Evolutionary conservation across 2,329 filamentous ascomycete genomes (phyloP).

Genomic region (Fusarium vanettenii): DNA sequence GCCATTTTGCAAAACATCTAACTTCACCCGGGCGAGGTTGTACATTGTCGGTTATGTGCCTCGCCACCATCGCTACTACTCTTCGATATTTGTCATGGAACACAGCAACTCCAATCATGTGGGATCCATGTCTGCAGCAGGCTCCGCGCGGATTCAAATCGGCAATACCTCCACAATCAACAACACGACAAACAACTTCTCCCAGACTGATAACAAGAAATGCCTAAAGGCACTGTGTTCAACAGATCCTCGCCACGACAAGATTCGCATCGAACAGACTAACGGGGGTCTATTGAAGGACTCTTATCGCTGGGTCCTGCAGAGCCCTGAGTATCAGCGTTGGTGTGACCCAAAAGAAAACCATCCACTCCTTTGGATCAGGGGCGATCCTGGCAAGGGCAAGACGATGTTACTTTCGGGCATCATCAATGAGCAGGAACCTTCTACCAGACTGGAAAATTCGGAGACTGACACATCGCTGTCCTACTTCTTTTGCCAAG

Average conservation of each 20-base stretch:
- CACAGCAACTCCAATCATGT: background rate
- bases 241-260: background rate
- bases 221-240: background rate
- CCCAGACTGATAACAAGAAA: background rate
- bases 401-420: conserved; percentile 51
- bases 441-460: background rate
- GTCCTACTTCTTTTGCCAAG: conserved; percentile 55
- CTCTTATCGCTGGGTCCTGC: conserved; percentile 48
- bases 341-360: conserved; percentile 36
- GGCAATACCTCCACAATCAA: background rate
- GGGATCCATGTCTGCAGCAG: background rate
- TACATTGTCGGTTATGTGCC: fast-evolving
- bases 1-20: background rate
- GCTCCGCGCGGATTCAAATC: background rate
- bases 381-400: conserved; percentile 50
- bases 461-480: fast-evolving
- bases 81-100: background rate
- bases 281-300: conserved; percentile 33
- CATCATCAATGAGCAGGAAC: conserved; percentile 37
- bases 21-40: background rate
- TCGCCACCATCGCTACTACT: fast-evolving
- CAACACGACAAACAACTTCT: background rate
- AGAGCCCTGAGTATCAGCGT: conserved; percentile 37
- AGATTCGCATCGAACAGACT: conserved; percentile 21
- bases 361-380: conserved; percentile 45